phyloP scores from a whole-genome alignment of 805 yeast genomes.

The Myxozyma udenii region DNA sequence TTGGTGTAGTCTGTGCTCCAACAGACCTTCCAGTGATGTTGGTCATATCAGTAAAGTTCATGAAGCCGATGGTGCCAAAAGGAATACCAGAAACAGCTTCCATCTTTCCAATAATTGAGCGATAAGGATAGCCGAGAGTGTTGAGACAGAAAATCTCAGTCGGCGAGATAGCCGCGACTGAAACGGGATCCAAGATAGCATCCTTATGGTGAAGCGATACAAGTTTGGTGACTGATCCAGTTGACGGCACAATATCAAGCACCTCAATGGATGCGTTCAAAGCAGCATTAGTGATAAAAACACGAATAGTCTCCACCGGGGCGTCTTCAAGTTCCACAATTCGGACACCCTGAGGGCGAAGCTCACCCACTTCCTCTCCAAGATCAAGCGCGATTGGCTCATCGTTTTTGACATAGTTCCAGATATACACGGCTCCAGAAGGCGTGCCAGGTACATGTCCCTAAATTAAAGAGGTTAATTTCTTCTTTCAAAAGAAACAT shows the following conservation, averaged over 20 bases:
- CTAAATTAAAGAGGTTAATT: background rate
- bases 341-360: constrained; percentile 27
- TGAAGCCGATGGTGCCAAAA: constrained; percentile 26
- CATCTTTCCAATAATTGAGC: constrained; percentile 6
- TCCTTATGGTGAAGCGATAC: constrained; percentile 24
- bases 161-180: constrained; percentile 20
- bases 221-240: constrained; percentile 10
- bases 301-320: constrained; percentile 12
- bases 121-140: constrained; percentile 27
- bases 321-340: constrained; percentile 9
- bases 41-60: constrained; percentile 26
- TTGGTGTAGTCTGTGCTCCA: constrained; percentile 25
- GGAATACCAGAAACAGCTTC: constrained; percentile 26
- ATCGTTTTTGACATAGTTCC: constrained; percentile 26
- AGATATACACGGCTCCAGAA: constrained; percentile 23
- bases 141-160: constrained; percentile 24
- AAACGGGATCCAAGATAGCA: constrained; percentile 24
- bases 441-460: constrained; percentile 19
- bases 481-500: background rate
- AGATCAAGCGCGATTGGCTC: constrained; percentile 15
- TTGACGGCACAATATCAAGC: constrained; percentile 14
- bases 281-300: constrained; percentile 26
- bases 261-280: constrained; percentile 28
- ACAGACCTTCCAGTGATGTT: constrained; percentile 25
- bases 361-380: constrained; percentile 23